These are phyloP conservation scores for Luvunga scandens DNA, from an alignment of 345 rosid genomes.

Conservation along the genomic window DNA sequence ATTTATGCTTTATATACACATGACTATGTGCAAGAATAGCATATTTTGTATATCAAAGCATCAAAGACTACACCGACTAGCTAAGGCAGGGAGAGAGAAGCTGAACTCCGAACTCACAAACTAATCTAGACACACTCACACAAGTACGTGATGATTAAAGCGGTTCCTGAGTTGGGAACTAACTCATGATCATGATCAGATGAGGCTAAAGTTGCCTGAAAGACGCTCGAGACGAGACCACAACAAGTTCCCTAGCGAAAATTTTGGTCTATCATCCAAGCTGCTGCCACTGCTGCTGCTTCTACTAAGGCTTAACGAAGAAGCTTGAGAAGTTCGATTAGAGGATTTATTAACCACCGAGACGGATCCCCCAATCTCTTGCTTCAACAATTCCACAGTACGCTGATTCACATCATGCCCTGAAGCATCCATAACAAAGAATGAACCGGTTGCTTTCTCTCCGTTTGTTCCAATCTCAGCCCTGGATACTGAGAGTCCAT, in stretches of 20 bases:
- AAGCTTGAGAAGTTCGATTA: conserved; percentile 15
- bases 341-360: conserved; percentile 42
- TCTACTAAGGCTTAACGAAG: conserved; percentile 29
- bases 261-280: conserved; percentile 35
- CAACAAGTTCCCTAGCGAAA: conserved; percentile 58
- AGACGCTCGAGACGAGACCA: conserved; percentile 76
- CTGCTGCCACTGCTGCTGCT: conserved; percentile 11
- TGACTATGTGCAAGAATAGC: neutral
- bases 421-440: conserved; percentile 62
- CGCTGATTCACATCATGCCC: conserved; percentile 44
- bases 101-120: neutral
- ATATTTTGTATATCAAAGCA: neutral
- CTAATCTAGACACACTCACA: neutral
- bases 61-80: neutral
- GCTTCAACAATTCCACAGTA: conserved; percentile 46
- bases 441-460: conserved; percentile 63
- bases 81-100: neutral
- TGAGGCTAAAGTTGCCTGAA: conserved; percentile 54
- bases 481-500: conserved; percentile 66
- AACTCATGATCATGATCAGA: conserved; percentile 26
- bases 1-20: neutral
- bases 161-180: neutral
- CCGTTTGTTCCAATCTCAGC: conserved; percentile 56
- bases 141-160: neutral
- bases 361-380: conserved; percentile 63